Base-by-base conservation (phyloP, 352 stramenopile species). In the Phytophthora rubi region DNA sequence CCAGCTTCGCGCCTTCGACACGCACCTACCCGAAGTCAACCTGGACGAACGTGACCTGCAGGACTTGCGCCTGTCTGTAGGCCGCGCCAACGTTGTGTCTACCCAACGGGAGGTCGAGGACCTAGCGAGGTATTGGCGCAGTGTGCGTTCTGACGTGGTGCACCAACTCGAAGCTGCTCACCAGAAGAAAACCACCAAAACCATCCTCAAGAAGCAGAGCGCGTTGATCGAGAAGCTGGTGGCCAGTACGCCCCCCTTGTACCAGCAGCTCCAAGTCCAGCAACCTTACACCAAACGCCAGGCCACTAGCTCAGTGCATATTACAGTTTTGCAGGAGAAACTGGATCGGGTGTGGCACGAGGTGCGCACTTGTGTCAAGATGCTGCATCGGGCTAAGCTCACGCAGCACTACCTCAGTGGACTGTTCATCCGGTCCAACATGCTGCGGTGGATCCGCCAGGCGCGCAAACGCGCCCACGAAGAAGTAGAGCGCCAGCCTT, bases 401-500 rank as follows among this genome's bases (percentile, higher is more conserved):
- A 89, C 82, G n/a, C 82, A 92, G 53, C 80, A 89, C 53, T 90
- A 88, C 56, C 75, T 92, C 53, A 89, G 82, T 57, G 79, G 79
- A 0, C 68, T 90, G 30, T 89, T 85, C 51, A 78, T 92, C 51
- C 82, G 86, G 59, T 81, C 75, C 42, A 86, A 81, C 26, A 70
- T 92, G 57, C 59, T 89, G 45, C 77, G 79, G n/a, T 92, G 82
- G 80, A 76, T 90, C 47, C 69, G 70, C 7, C 76, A 90, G 51
- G 75, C 72, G 26, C 67, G 79, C 15, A 77, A 75, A 42, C 78
- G 81, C n/a, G 57, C 65, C 2, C 73, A 80, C 1, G 76, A 80
- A 42, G 74, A 80, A 10, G 52, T 68, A 54, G 68, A 81, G 16
- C 65, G 67, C 4, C 55, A 49, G 0, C 62, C 42, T 18, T 62